phyloP scores from a whole-genome alignment of 73 alveolate species.

The Paramecium caudatum region DNA sequence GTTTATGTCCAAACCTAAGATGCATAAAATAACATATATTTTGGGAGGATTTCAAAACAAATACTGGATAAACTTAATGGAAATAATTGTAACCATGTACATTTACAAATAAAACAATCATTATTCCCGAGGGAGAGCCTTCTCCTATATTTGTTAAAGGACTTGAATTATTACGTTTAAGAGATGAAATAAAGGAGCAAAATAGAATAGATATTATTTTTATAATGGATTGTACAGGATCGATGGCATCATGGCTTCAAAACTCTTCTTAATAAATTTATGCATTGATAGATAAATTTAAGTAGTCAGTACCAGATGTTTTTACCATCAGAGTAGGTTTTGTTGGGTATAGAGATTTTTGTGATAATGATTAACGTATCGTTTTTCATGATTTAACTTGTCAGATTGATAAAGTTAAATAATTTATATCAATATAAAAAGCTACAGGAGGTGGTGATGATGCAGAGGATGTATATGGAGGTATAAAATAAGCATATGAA shows the following conservation, averaged over 20 bases:
- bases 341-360: slow-evolving; percentile 66
- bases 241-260: background rate
- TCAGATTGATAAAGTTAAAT: background rate
- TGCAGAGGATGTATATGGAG: slow-evolving; percentile 73
- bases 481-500: slow-evolving; percentile 19
- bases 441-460: slow-evolving; percentile 73
- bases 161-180: background rate
- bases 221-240: slow-evolving; percentile 50
- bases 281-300: background rate
- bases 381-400: slow-evolving; percentile 37
- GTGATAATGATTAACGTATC: slow-evolving; percentile 1
- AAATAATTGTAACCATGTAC: background rate
- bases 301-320: too few relatives aligned
- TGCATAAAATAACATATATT: background rate
- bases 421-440: slow-evolving; percentile 19
- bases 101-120: background rate
- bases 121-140: background rate
- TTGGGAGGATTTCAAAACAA: background rate
- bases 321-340: slow-evolving; percentile 31
- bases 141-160: background rate
- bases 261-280: background rate
- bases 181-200: background rate
- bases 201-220: background rate
- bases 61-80: background rate
- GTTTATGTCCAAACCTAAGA: background rate